Evolutionary conservation across 2,329 filamentous ascomycete species (phyloP).

Genomic region (Xylaria hypoxylon): DNA sequence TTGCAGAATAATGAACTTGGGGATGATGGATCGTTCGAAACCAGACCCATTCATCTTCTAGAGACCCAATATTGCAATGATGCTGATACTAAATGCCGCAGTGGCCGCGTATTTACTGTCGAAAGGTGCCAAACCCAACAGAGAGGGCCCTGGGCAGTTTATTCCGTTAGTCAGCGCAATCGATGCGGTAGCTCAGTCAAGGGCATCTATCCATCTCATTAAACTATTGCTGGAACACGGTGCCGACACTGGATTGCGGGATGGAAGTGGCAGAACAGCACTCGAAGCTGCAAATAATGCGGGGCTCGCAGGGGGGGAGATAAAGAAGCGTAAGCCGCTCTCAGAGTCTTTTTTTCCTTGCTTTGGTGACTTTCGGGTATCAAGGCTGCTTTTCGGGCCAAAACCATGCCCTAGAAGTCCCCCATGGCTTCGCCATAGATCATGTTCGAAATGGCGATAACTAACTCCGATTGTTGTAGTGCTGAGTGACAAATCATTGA

Average conservation of each 20-base stretch:
- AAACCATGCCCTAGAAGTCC: neutral
- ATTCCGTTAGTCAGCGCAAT: slow-evolving; percentile 41
- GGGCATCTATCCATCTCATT: slow-evolving; percentile 44
- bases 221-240: slow-evolving; percentile 40
- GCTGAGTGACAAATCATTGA: slow-evolving; percentile 30
- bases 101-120: slow-evolving; percentile 46
- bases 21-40: neutral
- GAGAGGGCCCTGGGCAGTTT: slow-evolving; percentile 39
- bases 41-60: neutral
- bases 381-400: neutral
- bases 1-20: neutral
- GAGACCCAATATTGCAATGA: neutral
- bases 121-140: slow-evolving; percentile 44
- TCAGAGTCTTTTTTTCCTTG: neutral
- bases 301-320: slow-evolving; percentile 40
- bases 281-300: slow-evolving; percentile 41
- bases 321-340: slow-evolving; percentile 29
- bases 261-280: slow-evolving; percentile 40
- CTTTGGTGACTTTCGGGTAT: neutral
- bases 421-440: neutral
- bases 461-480: slow-evolving; percentile 11
- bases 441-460: neutral
- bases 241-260: slow-evolving; percentile 42
- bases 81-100: slow-evolving; percentile 6
- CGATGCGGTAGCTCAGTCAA: slow-evolving; percentile 41